Evolutionary conservation across 2,329 filamentous ascomycete species (phyloP).

Genomic region (Grosmannia serpens): DNA sequence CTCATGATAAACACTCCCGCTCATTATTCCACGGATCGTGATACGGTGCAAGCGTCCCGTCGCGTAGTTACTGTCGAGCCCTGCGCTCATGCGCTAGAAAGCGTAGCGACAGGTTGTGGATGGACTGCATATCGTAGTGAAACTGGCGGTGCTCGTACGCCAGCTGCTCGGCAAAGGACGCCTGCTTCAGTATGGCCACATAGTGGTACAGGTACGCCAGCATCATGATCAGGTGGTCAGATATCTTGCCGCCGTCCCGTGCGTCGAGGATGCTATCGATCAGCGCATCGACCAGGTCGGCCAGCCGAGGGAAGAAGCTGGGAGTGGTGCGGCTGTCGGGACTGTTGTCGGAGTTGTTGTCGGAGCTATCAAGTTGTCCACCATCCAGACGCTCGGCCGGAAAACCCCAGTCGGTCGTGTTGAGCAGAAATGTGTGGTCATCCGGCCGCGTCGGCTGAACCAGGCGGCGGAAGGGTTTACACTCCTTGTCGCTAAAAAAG

Average conservation of each 20-base stretch:
- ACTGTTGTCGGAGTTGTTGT: too few species aligned
- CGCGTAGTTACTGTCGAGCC: conserved; percentile 3
- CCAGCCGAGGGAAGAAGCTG: too few species aligned
- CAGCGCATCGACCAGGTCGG: too few species aligned
- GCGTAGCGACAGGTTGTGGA: background rate
- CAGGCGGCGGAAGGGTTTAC: too few species aligned
- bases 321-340: too few species aligned
- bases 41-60: background rate
- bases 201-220: background rate
- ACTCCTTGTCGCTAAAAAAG: too few species aligned
- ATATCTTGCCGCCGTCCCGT: background rate
- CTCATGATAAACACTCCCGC: background rate
- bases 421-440: too few species aligned
- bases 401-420: too few species aligned
- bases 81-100: conserved; percentile 3
- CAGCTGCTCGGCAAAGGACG: conserved; percentile 1
- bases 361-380: too few species aligned
- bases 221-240: background rate
- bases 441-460: too few species aligned
- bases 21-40: background rate
- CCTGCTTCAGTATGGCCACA: background rate
- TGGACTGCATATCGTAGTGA: conserved; percentile 3
- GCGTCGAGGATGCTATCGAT: too few species aligned
- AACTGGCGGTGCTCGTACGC: conserved; percentile 5
- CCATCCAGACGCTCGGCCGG: too few species aligned